These are phyloP conservation scores for Aquilaria sinensis DNA, from an alignment of 345 rosid species.

Conservation along the genomic window DNA sequence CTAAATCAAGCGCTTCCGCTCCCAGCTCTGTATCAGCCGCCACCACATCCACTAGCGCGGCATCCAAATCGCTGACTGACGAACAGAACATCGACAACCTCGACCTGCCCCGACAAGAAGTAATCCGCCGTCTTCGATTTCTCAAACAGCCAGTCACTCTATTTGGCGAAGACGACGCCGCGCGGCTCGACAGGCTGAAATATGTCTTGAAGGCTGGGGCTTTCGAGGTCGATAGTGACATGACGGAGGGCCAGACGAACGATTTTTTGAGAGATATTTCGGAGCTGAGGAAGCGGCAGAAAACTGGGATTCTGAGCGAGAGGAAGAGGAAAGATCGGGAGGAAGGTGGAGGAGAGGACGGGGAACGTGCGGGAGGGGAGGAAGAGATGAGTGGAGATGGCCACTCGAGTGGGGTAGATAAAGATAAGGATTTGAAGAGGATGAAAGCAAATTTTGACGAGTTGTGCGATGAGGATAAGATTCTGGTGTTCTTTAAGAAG, in stretches of 20 bases:
- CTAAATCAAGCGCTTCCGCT: slow-evolving; percentile 29
- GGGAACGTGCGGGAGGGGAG: slow-evolving; percentile 61
- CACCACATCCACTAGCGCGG: slow-evolving; percentile 28
- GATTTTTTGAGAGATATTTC: slow-evolving; percentile 91
- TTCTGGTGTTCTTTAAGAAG: slow-evolving; percentile 84
- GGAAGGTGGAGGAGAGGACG: slow-evolving; percentile 66
- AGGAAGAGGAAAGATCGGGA: slow-evolving; percentile 84
- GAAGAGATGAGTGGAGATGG: slow-evolving; percentile 81
- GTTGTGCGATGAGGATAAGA: slow-evolving; percentile 88
- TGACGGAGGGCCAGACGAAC: slow-evolving; percentile 96
- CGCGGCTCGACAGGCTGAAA: slow-evolving; percentile 81
- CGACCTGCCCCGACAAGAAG: slow-evolving; percentile 79
- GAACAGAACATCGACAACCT: slow-evolving; percentile 83
- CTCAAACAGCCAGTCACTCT: slow-evolving; percentile 93
- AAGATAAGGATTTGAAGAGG: slow-evolving; percentile 75
- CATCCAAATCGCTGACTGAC: slow-evolving; percentile 65
- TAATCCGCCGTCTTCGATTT: slow-evolving; percentile 81
- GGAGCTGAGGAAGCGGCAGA: slow-evolving; percentile 92
- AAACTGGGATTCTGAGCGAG: slow-evolving; percentile 62
- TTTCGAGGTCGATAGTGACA: slow-evolving; percentile 91
- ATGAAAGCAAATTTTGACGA: slow-evolving; percentile 90
- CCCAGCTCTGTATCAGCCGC: slow-evolving; percentile 27
- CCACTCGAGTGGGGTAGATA: slow-evolving; percentile 86
- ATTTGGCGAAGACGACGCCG: slow-evolving; percentile 85
- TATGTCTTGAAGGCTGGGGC: slow-evolving; percentile 72